Base-by-base conservation (phyloP, 306 rosid genomes). In the Boehmeria nivea region DNA sequence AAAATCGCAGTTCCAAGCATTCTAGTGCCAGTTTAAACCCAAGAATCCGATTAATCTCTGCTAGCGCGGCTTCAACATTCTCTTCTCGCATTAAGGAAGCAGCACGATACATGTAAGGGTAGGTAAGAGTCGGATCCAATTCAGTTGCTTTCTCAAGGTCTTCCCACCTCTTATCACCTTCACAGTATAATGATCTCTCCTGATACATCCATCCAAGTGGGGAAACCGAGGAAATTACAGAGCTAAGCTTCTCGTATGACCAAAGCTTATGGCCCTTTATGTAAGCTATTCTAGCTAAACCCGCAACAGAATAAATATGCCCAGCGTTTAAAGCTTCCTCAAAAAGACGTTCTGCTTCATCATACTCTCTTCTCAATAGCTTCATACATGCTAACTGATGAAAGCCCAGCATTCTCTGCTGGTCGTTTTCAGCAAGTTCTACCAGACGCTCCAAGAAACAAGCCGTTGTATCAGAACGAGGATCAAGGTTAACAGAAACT, bases 21-120 rank as follows among this genome's bases (percentile, higher is more conserved):
- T 89, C 97, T 61, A 85, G 65, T 54, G 97, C 88, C 74, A 85
- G 91, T 78, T 83, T 89, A 66, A 89, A 89, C 65, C 97, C 89
- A 55, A 85, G 86, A 67, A 89, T 65, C 53, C 81, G 73, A 73
- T 85, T 89, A 43, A 89, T 83, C 74, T 89, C 95, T 6, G 74
- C 64, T 15, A 85, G 77, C 28, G 97, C 93, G 56, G 78, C 89
- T 68, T 81, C 72, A 78, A 67, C 74, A 67, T 81, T 73, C 43
- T 73, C 80, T 38, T 69, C 78, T 71, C 77, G 78, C 87, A 85
- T 85, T 71, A 75, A 71, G 51, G 83, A 68, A 23, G 93, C 87
- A 19, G 97, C 85, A 43, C 97, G 83, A 65, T 74, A 85, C 89
- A 83, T 82, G 78, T 85, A 89, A 44, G 97, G 95, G 68, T 89